These are phyloP conservation scores for Bothriochloa decipiens DNA, from an alignment of 176 grass and related monocot species.

Conservation along the genomic window DNA sequence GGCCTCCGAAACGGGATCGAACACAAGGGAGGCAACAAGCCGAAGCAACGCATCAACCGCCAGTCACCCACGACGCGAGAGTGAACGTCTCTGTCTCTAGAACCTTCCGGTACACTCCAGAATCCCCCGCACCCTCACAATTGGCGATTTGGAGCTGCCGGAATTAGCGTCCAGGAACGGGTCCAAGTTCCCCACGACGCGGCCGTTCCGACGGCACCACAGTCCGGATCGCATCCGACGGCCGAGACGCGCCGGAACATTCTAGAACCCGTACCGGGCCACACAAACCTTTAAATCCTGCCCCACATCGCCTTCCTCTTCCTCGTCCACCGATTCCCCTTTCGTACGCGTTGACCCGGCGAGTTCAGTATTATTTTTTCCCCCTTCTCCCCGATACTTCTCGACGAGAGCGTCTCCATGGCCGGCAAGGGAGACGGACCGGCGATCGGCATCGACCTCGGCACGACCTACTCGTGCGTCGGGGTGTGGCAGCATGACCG, in stretches of 20 bases:
- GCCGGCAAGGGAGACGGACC: constrained; percentile 76
- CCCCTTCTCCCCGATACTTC: not conserved
- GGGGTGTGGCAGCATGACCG: constrained; percentile 89
- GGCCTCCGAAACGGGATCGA: not conserved
- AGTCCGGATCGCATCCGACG: constrained; percentile 48
- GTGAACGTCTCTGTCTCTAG: constrained; percentile 2
- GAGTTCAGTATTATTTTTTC: not conserved
- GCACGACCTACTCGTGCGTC: constrained; percentile 89
- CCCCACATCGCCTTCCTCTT: not conserved
- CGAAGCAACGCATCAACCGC: not conserved
- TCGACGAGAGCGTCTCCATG: constrained; percentile 47
- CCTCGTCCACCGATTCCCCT: constrained; percentile 23
- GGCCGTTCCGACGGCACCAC: not conserved
- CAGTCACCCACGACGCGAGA: not conserved
- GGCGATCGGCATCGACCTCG: constrained; percentile 92
- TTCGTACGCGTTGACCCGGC: not conserved
- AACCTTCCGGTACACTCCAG: constrained; percentile 42
- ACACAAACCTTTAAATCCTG: constrained; percentile 29
- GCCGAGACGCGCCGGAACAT: not conserved
- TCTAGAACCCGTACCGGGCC: constrained; percentile 44
- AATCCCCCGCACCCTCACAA: not conserved
- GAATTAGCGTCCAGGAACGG: constrained; percentile 7
- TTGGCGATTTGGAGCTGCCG: not conserved
- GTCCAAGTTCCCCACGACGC: constrained; percentile 32
- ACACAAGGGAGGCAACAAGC: not conserved